Evolutionary conservation across 192 early-diverging fungal genomes (phyloP).

Genomic region (Coemansia sp.): DNA sequence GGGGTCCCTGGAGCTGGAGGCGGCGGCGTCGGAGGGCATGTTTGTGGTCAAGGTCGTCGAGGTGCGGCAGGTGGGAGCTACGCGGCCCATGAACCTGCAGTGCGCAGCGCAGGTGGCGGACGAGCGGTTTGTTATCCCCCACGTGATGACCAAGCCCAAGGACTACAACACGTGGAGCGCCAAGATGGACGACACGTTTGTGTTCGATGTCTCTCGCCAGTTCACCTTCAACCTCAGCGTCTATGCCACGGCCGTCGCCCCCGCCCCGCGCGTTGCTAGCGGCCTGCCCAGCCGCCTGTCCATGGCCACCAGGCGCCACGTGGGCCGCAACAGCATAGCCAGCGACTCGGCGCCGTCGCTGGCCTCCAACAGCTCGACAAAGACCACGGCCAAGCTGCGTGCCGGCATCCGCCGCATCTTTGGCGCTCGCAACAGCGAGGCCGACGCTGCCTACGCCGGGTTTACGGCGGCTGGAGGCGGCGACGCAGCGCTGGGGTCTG

Average conservation of each 20-base stretch:
- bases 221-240: slow-evolving; percentile 51
- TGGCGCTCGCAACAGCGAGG: background rate
- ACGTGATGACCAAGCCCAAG: slow-evolving; percentile 32
- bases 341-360: slow-evolving; percentile 41
- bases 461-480: slow-evolving; percentile 13
- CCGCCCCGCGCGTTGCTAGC: slow-evolving; percentile 8
- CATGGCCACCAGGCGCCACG: slow-evolving; percentile 20
- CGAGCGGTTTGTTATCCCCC: slow-evolving; percentile 48
- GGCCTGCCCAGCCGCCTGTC: slow-evolving; percentile 26
- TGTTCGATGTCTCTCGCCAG: slow-evolving; percentile 48
- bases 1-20: background rate
- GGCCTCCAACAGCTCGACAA: slow-evolving; percentile 26
- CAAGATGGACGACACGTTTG: slow-evolving; percentile 53
- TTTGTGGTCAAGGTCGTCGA: slow-evolving; percentile 51
- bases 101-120: slow-evolving; percentile 49
- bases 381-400: slow-evolving; percentile 37
- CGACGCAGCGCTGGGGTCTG: slow-evolving; percentile 11
- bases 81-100: slow-evolving; percentile 48
- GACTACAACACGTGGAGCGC: slow-evolving; percentile 41
- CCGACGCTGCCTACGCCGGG: slow-evolving; percentile 32
- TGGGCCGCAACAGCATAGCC: slow-evolving; percentile 13
- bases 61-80: slow-evolving; percentile 38
- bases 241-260: slow-evolving; percentile 21
- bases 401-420: slow-evolving; percentile 42
- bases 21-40: slow-evolving; percentile 25